A percentile compares a stretch with the other conserved stretches of the same genome.
Evolutionary conservation across 768 basidiomycete genomes (phyloP).

Genomic region (Podaxis mareebaensis): DNA sequence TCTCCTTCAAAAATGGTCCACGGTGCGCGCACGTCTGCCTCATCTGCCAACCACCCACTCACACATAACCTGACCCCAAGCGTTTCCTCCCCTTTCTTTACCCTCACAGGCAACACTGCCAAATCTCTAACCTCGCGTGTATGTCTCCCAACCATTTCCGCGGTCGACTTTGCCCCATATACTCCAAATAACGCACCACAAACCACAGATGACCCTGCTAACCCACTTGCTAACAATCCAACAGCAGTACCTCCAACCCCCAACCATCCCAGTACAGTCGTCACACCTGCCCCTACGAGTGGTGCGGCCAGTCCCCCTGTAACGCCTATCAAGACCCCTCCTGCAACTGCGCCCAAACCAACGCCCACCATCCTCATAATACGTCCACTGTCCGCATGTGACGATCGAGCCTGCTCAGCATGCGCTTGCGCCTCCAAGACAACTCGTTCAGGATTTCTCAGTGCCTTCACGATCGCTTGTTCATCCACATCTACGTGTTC

Average conservation of each 20-base stretch:
- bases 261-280: conserved; percentile 47
- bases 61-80: conserved; percentile 54
- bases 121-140: conserved; percentile 55
- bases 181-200: conserved; percentile 61
- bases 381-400: conserved; percentile 43
- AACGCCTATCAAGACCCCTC: conserved; percentile 54
- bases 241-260: conserved; percentile 55
- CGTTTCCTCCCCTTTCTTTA: conserved; percentile 38
- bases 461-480: conserved; percentile 39
- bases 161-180: conserved; percentile 52
- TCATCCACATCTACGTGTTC: conserved; percentile 38
- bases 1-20: conserved; percentile 53
- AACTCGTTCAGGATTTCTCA: conserved; percentile 50
- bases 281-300: conserved; percentile 54
- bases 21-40: conserved; percentile 48
- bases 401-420: conserved; percentile 36
- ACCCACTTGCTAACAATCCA: conserved; percentile 50
- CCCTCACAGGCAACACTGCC: conserved; percentile 47
- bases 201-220: conserved; percentile 55
- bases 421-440: conserved; percentile 44
- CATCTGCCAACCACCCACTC: conserved; percentile 51
- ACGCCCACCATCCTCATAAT: conserved; percentile 47
- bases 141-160: conserved; percentile 49
- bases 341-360: conserved; percentile 52
- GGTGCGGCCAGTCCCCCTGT: conserved; percentile 64